Evolutionary conservation across 192 early-diverging fungal species (phyloP), one percentile per base, ranked within the genome.

Genomic region (Gonapodya sp.): DNA sequence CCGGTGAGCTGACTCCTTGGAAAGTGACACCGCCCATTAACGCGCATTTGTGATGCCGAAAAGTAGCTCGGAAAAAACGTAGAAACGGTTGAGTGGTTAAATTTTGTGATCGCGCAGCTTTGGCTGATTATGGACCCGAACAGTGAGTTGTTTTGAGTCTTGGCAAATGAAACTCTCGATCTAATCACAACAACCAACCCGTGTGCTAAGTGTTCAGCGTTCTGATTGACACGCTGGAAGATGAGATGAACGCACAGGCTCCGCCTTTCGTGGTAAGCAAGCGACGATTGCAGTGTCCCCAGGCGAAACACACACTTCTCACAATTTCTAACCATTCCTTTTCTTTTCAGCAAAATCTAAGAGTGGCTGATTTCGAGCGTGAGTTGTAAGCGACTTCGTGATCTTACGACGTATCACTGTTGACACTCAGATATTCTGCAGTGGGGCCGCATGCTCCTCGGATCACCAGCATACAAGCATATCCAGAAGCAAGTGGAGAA

Each of bases 21-120:
- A n/a, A n/a, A n/a, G n/a, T n/a, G n/a, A n/a, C n/a, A n/a, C n/a
- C n/a, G n/a, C n/a, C n/a, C n/a, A n/a, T n/a, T n/a, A n/a, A n/a
- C n/a, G n/a, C n/a, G n/a, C n/a, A n/a, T n/a, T n/a, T n/a, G n/a
- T n/a, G n/a, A n/a, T n/a, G n/a, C n/a, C n/a, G n/a, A n/a, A n/a
- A n/a, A n/a, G n/a, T 31, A 18, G 75, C 75, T 77, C 30, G 75
- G 75, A 2, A 77, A 34, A 33, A 77, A 77, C 75, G 30, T 77
- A 8, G 75, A 77, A 33, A 77, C 75, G 2, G 75, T 33, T 8
- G 75, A 77, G 31, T 77, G 75, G 75, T 2, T 77, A 8, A 77
- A 77, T 33, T 77, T 77, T 33, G 16, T 77, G 8, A 34, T 77
- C 31, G 2, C 75, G 75, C 75, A 77, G 75, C 14, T 77, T 2